Conservation (phyloP, 2,329 filamentous ascomycete species). For the Rutstroemia sydowiana region DNA sequence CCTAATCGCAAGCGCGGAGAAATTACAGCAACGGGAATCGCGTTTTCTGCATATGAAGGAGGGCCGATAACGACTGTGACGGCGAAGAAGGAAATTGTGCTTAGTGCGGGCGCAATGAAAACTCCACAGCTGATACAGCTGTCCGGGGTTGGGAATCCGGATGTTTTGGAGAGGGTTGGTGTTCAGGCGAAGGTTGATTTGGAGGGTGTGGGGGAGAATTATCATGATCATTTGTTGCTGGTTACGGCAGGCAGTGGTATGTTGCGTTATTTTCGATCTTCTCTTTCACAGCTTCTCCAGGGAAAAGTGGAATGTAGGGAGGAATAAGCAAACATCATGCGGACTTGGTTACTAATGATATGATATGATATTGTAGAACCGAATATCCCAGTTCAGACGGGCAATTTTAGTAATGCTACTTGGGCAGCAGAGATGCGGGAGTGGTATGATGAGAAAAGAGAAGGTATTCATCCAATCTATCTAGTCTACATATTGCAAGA, state of each 20-base stretch:
- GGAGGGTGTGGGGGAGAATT: conserved; percentile 35
- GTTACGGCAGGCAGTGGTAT: not conserved
- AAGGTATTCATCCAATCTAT: not conserved
- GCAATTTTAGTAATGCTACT: conserved; percentile 8
- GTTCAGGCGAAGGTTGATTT: conserved; percentile 33
- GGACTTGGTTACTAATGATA: not conserved
- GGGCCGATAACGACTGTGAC: too few species aligned
- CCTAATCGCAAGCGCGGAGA: too few species aligned
- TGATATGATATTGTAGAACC: not conserved
- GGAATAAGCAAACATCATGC: not conserved
- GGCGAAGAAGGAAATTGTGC: conserved; percentile 33
- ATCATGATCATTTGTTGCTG: conserved; percentile 26
- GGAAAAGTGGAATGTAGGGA: not conserved
- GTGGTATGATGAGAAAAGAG: conserved; percentile 4
- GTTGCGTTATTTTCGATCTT: not conserved
- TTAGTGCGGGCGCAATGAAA: conserved; percentile 30
- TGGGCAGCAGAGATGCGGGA: conserved; percentile 5
- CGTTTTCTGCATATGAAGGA: too few species aligned
- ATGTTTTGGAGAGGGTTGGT: conserved; percentile 25
- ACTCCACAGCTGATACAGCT: conserved; percentile 17
- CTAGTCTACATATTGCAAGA: not conserved
- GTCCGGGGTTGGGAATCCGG: conserved; percentile 26
- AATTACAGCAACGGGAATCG: too few species aligned
- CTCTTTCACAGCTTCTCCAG: not conserved
- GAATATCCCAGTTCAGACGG: not conserved